These are phyloP conservation scores for Colletotrichum gigasporum DNA, from an alignment of 2,329 filamentous ascomycete genomes.

Conservation along the genomic window DNA sequence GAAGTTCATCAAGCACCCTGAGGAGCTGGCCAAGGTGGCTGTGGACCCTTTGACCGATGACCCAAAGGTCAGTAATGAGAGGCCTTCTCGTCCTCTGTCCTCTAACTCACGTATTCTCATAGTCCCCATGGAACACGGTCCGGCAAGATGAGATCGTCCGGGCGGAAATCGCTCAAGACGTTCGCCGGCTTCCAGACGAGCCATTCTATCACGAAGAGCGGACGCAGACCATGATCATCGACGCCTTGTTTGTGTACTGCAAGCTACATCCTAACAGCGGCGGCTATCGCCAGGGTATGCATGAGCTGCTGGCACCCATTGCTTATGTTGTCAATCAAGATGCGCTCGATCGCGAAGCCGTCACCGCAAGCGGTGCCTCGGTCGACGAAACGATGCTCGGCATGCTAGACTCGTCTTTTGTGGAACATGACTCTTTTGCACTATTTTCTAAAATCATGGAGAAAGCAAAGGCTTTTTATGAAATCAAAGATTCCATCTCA, in stretches of 20 bases:
- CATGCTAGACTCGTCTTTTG: conserved; percentile 75
- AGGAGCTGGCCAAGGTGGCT: conserved; percentile 75
- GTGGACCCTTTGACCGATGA: conserved; percentile 90
- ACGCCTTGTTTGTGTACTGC: conserved; percentile 94
- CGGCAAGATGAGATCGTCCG: conserved; percentile 85
- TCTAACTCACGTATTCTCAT: conserved; percentile 52
- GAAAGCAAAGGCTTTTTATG: conserved; percentile 85
- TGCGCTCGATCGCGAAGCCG: conserved; percentile 66
- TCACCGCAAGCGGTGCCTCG: conserved; percentile 41
- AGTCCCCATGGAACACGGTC: conserved; percentile 93
- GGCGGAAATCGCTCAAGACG: conserved; percentile 92
- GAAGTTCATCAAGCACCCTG: conserved; percentile 84
- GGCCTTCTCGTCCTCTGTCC: background rate
- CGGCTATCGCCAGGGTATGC: conserved; percentile 98
- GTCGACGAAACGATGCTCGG: conserved; percentile 67
- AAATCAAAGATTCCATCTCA: conserved; percentile 63
- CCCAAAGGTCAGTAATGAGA: conserved; percentile 53
- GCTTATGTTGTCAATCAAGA: conserved; percentile 86
- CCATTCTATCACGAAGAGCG: conserved; percentile 84
- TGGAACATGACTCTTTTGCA: conserved; percentile 92
- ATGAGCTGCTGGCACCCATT: conserved; percentile 91
- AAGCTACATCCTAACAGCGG: conserved; percentile 88
- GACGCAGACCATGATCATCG: conserved; percentile 83
- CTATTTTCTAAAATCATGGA: conserved; percentile 91
- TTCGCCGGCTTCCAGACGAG: conserved; percentile 92